Conservation (phyloP, 2,329 filamentous ascomycete genomes). For the Macrophomina tecta region DNA sequence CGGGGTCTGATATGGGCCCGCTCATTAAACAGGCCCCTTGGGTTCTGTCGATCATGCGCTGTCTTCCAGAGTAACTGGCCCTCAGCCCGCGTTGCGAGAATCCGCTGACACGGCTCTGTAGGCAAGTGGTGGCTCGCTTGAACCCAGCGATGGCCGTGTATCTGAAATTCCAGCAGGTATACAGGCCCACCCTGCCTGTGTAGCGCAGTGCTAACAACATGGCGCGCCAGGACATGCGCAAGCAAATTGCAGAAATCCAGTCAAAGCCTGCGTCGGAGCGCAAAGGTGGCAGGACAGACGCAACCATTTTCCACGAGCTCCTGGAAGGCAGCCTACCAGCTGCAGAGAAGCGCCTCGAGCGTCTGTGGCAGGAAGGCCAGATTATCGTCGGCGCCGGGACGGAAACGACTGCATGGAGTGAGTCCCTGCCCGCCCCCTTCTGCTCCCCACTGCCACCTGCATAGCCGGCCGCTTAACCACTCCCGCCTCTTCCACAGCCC, state of each 20-base stretch:
- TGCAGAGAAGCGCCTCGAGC: slow-evolving; percentile 22
- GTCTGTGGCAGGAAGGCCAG: slow-evolving; percentile 27
- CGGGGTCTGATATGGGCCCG: slow-evolving; percentile 35
- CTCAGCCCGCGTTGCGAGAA: neutral
- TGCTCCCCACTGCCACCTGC: slow-evolving; percentile 34
- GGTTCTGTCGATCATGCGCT: slow-evolving; percentile 28
- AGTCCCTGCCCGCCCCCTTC: slow-evolving; percentile 38
- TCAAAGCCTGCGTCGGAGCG: neutral
- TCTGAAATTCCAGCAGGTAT: neutral
- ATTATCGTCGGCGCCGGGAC: slow-evolving; percentile 35
- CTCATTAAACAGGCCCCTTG: slow-evolving; percentile 39
- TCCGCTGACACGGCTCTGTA: slow-evolving; percentile 23
- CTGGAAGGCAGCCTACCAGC: slow-evolving; percentile 25
- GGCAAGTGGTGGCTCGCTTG: neutral
- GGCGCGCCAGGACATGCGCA: neutral
- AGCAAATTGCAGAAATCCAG: slow-evolving; percentile 11
- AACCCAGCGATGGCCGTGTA: neutral
- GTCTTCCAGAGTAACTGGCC: slow-evolving; percentile 1
- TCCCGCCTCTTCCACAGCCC: neutral
- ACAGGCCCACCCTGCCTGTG: too few relatives aligned
- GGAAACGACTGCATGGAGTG: slow-evolving; percentile 42
- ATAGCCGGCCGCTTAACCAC: slow-evolving; percentile 39
- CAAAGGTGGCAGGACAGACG: neutral
- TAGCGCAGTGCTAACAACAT: too few relatives aligned
- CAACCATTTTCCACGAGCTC: slow-evolving; percentile 29